Evolutionary conservation across 768 basidiomycete species (phyloP).

Genomic region (Suillus variegatus): DNA sequence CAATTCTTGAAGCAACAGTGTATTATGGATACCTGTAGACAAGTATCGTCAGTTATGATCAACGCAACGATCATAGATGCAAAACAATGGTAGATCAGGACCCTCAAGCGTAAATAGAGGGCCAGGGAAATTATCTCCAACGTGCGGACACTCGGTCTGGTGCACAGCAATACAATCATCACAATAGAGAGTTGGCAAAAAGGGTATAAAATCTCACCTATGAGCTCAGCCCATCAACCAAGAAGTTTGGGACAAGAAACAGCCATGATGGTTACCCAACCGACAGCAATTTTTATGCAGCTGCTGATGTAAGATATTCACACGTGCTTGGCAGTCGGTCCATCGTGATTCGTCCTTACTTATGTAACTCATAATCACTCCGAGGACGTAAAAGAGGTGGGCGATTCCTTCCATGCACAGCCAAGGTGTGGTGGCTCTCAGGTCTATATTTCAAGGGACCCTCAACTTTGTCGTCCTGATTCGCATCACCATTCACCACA

Average conservation of each 20-base stretch:
- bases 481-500: neutral
- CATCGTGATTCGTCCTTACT: too few relatives aligned
- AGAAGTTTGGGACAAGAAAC: neutral
- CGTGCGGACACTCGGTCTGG: constrained; percentile 35
- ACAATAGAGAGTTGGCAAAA: constrained; percentile 8
- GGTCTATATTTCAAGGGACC: neutral
- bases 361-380: too few relatives aligned
- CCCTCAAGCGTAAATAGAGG: constrained; percentile 37
- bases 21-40: neutral
- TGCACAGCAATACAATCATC: constrained; percentile 39
- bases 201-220: neutral
- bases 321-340: neutral
- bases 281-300: neutral
- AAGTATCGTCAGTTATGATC: constrained; percentile 1
- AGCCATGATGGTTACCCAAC: rapidly evolving
- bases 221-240: neutral
- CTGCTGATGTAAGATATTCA: neutral
- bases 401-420: too few relatives aligned
- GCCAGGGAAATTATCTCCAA: constrained; percentile 35
- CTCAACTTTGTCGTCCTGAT: neutral
- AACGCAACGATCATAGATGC: neutral
- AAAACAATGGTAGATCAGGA: constrained; percentile 23
- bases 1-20: constrained; percentile 50
- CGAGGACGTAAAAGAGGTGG: too few relatives aligned
- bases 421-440: neutral